Evolutionary conservation across 345 rosid genomes (phyloP).

Genomic region (Hibiscus syriacus): DNA sequence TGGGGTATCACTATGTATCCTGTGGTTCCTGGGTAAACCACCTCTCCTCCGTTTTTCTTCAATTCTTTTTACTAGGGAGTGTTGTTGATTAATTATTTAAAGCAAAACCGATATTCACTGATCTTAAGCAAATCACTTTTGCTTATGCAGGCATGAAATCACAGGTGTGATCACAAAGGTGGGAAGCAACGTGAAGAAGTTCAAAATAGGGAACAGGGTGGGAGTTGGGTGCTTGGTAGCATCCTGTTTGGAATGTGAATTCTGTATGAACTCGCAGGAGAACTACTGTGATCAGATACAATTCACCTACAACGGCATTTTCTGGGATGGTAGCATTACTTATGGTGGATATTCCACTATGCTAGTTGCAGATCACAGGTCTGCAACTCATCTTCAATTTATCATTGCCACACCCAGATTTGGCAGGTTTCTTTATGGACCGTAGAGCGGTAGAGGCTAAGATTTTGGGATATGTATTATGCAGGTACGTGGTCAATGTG

Average conservation of each 20-base stretch:
- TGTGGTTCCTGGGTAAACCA: conserved; percentile 69
- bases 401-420: neutral
- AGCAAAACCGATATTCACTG: neutral
- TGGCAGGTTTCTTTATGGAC: neutral
- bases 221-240: conserved; percentile 60
- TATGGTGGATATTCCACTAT: conserved; percentile 47
- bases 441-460: no score
- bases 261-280: conserved; percentile 38
- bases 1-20: conserved; percentile 84
- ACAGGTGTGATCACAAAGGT: conserved; percentile 37
- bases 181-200: conserved; percentile 36
- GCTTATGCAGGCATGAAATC: conserved; percentile 42
- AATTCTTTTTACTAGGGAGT: neutral
- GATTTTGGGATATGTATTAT: no score
- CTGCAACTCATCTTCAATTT: neutral
- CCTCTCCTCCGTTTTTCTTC: neutral
- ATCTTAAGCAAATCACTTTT: neutral
- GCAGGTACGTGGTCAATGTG: no score
- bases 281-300: no score
- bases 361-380: conserved; percentile 55
- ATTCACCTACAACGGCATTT: no score
- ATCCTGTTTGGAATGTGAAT: conserved; percentile 46
- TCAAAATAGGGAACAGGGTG: conserved; percentile 44
- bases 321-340: no score
- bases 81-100: neutral